These are phyloP conservation scores for Fusarium robinianum DNA, from an alignment of 2,329 filamentous ascomycete genomes.

Conservation along the genomic window DNA sequence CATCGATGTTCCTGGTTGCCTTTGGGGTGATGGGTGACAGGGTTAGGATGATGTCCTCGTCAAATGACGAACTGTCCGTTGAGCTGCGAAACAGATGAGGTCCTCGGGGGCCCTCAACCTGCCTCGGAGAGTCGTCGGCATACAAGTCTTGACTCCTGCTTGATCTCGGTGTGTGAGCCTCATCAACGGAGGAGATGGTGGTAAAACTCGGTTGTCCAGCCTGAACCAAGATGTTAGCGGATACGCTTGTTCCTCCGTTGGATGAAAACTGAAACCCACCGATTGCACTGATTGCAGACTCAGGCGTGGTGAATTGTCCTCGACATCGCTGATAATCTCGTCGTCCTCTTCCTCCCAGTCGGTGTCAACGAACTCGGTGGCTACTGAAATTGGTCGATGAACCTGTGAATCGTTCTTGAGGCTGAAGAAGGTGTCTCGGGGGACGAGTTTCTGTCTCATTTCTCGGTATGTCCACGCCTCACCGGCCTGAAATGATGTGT, in stretches of 20 bases:
- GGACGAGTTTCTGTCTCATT: slow-evolving; percentile 56
- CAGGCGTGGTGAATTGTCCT: slow-evolving; percentile 68
- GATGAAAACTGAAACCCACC: too few relatives aligned
- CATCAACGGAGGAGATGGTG: slow-evolving; percentile 85
- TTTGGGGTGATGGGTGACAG: slow-evolving; percentile 77
- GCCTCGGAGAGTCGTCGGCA: slow-evolving; percentile 63
- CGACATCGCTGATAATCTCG: slow-evolving; percentile 62
- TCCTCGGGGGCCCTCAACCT: slow-evolving; percentile 78
- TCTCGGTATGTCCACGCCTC: slow-evolving; percentile 49
- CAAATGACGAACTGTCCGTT: slow-evolving; percentile 49
- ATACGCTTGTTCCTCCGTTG: too few relatives aligned
- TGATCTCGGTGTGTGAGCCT: slow-evolving; percentile 76
- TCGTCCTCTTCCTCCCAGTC: slow-evolving; percentile 70
- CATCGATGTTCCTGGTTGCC: slow-evolving; percentile 48
- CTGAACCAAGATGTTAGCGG: slow-evolving; percentile 49
- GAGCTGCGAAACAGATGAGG: slow-evolving; percentile 85
- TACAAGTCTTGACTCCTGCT: slow-evolving; percentile 63
- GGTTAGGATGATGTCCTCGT: slow-evolving; percentile 61
- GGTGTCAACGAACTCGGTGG: slow-evolving; percentile 79
- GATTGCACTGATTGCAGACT: slow-evolving; percentile 57
- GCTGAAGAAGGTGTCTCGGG: slow-evolving; percentile 65
- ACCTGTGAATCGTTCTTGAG: slow-evolving; percentile 53
- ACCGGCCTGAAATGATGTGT: slow-evolving; percentile 43
- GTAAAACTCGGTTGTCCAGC: slow-evolving; percentile 76
- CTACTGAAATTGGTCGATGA: slow-evolving; percentile 67